phyloP scores from a whole-genome alignment of 2,329 filamentous ascomycete species.

The Curvularia verruculosa region DNA sequence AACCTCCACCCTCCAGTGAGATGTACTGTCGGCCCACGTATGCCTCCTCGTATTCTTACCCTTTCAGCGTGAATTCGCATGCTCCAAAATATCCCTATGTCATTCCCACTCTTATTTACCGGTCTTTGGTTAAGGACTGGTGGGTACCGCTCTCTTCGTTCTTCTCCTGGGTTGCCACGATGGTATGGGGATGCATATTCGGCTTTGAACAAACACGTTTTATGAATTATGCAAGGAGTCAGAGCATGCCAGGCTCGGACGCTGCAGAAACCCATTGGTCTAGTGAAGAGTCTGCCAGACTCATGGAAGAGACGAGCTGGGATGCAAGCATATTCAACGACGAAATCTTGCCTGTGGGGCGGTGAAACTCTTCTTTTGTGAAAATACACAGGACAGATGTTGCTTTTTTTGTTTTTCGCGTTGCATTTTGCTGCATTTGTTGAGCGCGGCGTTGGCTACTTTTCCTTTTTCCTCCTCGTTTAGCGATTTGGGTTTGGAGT shows the following conservation, averaged over 20 bases:
- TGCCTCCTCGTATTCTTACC: conserved; percentile 54
- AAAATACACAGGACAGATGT: background rate
- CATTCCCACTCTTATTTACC: conserved; percentile 60
- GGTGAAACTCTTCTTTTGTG: conserved; percentile 1
- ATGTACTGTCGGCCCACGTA: conserved; percentile 59
- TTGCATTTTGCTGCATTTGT: conserved; percentile 16
- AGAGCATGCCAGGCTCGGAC: conserved; percentile 6
- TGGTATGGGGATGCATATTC: conserved; percentile 14
- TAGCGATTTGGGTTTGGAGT: conserved; percentile 2
- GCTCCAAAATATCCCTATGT: conserved; percentile 63
- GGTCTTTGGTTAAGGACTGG: conserved; percentile 44
- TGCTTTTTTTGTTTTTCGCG: conserved; percentile 1
- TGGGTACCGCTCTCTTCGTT: conserved; percentile 41
- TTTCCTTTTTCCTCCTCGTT: conserved; percentile 2
- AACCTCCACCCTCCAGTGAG: conserved; percentile 38
- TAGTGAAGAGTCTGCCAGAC: conserved; percentile 16
- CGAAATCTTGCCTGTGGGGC: conserved; percentile 18
- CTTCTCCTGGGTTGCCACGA: conserved; percentile 26
- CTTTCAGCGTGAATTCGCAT: conserved; percentile 58
- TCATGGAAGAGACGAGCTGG: conserved; percentile 25
- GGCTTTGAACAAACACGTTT: conserved; percentile 14
- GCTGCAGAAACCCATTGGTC: conserved; percentile 6
- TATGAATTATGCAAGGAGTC: conserved; percentile 3
- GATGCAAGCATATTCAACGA: conserved; percentile 37
- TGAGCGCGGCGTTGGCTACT: conserved; percentile 22